Conservation (phyloP, 2,329 filamentous ascomycete species). For the Sphaceloma murrayae region DNA sequence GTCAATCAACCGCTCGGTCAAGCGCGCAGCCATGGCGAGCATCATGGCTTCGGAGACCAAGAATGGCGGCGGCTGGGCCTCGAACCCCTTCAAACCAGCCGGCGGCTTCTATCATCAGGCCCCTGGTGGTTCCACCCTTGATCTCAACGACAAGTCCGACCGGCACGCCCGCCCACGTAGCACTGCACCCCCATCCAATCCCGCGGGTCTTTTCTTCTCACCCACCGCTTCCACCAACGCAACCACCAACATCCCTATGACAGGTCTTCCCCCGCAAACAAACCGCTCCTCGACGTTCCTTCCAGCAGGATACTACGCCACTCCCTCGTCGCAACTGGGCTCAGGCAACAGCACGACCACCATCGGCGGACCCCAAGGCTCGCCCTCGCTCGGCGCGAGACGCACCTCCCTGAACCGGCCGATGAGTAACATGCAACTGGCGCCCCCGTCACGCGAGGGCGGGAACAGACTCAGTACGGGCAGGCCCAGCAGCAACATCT, state of each 20-base stretch:
- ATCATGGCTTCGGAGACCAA: constrained; percentile 54
- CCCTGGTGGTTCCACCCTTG: constrained; percentile 39
- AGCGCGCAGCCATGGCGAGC: constrained; percentile 69
- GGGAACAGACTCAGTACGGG: constrained; percentile 8
- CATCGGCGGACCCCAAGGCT: constrained; percentile 29
- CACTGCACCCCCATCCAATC: constrained; percentile 26
- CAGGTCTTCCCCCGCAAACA: constrained; percentile 18
- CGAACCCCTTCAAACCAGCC: constrained; percentile 44
- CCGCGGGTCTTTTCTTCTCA: constrained; percentile 93
- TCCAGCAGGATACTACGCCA: constrained; percentile 83
- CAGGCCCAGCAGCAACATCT: constrained; percentile 3
- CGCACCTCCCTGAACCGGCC: constrained; percentile 23
- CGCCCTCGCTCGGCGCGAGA: constrained; percentile 26
- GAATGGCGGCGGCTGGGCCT: constrained; percentile 23
- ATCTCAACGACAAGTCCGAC: constrained; percentile 21
- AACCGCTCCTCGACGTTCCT: constrained; percentile 70
- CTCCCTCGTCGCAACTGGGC: constrained; percentile 47
- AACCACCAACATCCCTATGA: constrained; percentile 18
- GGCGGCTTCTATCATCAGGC: constrained; percentile 56
- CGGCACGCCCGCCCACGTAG: neutral
- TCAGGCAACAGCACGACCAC: constrained; percentile 34
- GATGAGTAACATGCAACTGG: constrained; percentile 12
- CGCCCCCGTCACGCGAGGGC: constrained; percentile 19
- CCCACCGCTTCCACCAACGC: constrained; percentile 63
- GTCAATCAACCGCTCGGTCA: constrained; percentile 84